Evolutionary conservation across 140 eudicot species (phyloP).

Genomic region (Bidens hawaiensis): DNA sequence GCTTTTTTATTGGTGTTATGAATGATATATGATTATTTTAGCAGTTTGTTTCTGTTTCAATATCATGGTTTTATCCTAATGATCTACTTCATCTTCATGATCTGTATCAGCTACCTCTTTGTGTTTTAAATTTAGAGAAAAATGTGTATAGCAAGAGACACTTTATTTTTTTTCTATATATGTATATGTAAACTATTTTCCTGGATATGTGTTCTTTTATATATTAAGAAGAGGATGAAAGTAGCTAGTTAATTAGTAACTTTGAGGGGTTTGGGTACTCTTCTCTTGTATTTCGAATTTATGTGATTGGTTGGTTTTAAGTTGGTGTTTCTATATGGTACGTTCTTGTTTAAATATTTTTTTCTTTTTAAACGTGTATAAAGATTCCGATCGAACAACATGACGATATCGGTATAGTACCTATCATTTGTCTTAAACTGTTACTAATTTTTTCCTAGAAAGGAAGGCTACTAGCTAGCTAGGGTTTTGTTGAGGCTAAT

Average conservation of each 20-base stretch:
- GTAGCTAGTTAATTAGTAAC: constrained; percentile 23
- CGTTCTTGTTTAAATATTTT: neutral
- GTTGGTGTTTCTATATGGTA: neutral
- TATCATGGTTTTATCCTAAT: constrained; percentile 10
- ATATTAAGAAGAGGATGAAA: constrained; percentile 27
- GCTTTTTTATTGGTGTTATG: constrained; percentile 34
- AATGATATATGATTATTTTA: constrained; percentile 36
- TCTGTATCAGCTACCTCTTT: constrained; percentile 13
- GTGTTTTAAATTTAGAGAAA: constrained; percentile 32
- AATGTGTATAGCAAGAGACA: constrained; percentile 40
- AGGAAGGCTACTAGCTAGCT: neutral
- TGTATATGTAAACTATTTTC: constrained; percentile 19
- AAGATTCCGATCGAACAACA: neutral
- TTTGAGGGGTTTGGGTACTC: constrained; percentile 13
- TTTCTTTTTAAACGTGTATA: neutral
- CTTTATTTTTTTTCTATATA: constrained; percentile 17
- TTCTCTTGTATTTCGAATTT: constrained; percentile 10
- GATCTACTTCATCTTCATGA: constrained; percentile 11
- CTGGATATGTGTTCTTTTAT: constrained; percentile 7
- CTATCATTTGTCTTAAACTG: neutral
- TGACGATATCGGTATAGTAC: neutral
- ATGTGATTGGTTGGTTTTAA: constrained; percentile 23
- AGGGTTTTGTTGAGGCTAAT: neutral
- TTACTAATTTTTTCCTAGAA: neutral
- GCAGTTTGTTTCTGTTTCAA: constrained; percentile 25